Conservation (phyloP, 345 rosid species). For the Syzygium aromaticum region DNA sequence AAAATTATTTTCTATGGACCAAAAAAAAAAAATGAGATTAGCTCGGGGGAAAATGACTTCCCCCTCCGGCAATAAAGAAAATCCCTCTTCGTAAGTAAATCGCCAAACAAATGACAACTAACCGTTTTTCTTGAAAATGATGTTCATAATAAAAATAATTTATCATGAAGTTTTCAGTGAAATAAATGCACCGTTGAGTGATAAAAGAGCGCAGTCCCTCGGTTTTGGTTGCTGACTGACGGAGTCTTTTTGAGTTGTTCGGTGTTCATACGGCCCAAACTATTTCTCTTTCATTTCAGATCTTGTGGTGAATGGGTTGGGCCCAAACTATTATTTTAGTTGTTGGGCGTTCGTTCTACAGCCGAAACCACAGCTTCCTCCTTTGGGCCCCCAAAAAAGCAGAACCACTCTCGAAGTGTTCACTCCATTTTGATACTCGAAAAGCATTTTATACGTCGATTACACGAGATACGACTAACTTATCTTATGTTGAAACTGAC, state of each 20-base stretch:
- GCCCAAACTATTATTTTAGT: not conserved
- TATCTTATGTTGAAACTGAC: not conserved
- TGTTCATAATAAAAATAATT: not conserved
- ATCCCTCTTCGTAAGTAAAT: accelerated
- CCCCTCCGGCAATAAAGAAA: accelerated
- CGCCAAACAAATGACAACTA: not conserved
- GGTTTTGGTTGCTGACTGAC: not conserved
- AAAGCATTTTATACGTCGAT: not conserved
- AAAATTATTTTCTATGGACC: accelerated
- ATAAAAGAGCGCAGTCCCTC: not conserved
- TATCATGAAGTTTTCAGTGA: not conserved
- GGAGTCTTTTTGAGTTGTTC: not conserved
- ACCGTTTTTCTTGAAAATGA: not conserved
- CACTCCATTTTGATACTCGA: not conserved
- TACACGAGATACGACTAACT: not conserved
- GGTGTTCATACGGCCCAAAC: not conserved
- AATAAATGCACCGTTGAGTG: not conserved
- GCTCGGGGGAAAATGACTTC: accelerated
- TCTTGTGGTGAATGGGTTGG: not conserved
- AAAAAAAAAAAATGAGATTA: too few relatives aligned
- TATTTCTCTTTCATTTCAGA: not conserved
- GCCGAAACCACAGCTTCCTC: not conserved
- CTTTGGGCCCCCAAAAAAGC: not conserved
- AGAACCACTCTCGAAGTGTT: not conserved
- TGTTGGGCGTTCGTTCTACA: not conserved